These are phyloP conservation scores for Corinectria fuckeliana DNA, from an alignment of 2,329 filamentous ascomycete species.

Conservation along the genomic window DNA sequence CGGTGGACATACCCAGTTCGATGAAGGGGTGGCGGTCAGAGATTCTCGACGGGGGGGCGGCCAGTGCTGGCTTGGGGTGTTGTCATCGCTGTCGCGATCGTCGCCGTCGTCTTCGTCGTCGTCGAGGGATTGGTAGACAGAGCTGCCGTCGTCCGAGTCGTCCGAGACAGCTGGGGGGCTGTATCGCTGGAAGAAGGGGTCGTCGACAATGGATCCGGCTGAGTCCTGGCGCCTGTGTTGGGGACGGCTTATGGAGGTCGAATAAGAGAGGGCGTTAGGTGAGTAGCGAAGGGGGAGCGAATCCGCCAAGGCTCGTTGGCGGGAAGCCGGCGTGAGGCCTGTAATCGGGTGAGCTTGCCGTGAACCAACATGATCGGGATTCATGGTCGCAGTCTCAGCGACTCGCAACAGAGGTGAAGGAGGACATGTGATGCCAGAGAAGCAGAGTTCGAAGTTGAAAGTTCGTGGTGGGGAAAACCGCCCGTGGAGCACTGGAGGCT, in stretches of 20 bases:
- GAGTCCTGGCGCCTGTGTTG: conserved; percentile 51
- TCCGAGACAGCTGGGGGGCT: conserved; percentile 41
- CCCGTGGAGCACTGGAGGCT: conserved; percentile 7
- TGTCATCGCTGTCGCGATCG: conserved; percentile 36
- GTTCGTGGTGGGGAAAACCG: conserved; percentile 11
- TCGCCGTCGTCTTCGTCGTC: conserved; percentile 43
- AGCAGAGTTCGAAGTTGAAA: conserved; percentile 9
- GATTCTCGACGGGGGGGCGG: conserved; percentile 57
- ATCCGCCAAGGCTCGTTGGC: conserved; percentile 21
- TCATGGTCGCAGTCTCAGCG: conserved; percentile 41
- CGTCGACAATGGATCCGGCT: conserved; percentile 60
- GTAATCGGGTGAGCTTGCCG: conserved; percentile 35
- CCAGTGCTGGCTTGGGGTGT: conserved; percentile 45
- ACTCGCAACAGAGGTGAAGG: conserved; percentile 32
- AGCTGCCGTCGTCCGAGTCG: conserved; percentile 35
- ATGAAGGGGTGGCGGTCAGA: conserved; percentile 49
- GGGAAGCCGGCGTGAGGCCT: conserved; percentile 30
- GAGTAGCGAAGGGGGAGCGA: conserved; percentile 30
- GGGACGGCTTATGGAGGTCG: conserved; percentile 17
- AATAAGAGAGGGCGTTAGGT: too few species aligned
- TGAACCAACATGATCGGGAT: conserved; percentile 35
- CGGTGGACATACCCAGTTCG: conserved; percentile 46
- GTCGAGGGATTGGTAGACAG: conserved; percentile 41
- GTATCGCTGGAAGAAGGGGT: conserved; percentile 60
- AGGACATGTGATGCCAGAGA: conserved; percentile 35